Evolutionary conservation across 192 early-diverging fungal species (phyloP), one percentile per base, ranked within the genome.

Genomic region (Ambispora gerdemannii): DNA sequence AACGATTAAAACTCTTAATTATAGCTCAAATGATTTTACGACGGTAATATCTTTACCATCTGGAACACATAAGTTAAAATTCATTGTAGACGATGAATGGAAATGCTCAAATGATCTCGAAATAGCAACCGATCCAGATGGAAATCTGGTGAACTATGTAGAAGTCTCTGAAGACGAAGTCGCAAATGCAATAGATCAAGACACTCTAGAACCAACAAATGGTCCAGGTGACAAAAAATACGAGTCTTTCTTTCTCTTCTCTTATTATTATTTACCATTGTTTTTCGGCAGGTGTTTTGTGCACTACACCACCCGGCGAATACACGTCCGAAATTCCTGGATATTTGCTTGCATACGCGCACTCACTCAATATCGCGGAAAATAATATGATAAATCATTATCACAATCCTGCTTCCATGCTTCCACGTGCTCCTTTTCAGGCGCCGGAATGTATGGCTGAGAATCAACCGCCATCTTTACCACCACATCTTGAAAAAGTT

Each of bases 71-170:
- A 90, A 90, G 72, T 87, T 97, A 61, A 98, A 98, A 80, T 98
- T 95, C 71, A 97, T 98, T 76, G 95, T 98, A 4, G 95, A 98
- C 75, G 94, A 95, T 71, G 94, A 97, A 70, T 98, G 97, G 97
- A 93, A 93, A 64, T 97, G 95, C 65, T 93, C 91, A 0, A 92
- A 92, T 58, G 90, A 95, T 60, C 78, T 97, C 51, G 89, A 93
- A 58, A 91, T 92, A 49, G 94, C 93, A 1, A 91, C 92, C 0
- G 97, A 98, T 72, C 86, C 91, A 3, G 93, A 97, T 72, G 97
- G 97, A 51, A 97, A 97, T 70, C 74, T 97, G 25, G 95, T 98
- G 62, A 98, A 98, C 74, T 96, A 92, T 75, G 75, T 98, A 33
- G 91, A 95, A 75, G 92, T 97, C 0, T 68, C 72, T 25, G 89